Evolutionary conservation across 352 stramenopile species (phyloP).

Genomic region (Thalassiosira livingstoniorum): DNA sequence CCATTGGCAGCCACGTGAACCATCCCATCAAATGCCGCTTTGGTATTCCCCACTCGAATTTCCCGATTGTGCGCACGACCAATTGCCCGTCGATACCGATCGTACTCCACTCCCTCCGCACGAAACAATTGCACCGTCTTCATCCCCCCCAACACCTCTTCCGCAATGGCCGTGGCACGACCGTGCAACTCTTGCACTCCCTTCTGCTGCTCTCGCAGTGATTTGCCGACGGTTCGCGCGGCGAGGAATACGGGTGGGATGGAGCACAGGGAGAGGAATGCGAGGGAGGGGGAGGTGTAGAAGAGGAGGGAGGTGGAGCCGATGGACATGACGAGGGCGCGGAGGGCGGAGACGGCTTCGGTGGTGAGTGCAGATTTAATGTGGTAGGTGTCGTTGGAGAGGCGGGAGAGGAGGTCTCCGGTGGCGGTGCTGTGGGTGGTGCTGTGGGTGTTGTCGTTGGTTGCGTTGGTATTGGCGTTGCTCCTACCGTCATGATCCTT

Average conservation of each 20-base stretch:
- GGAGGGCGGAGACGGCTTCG: constrained; percentile 87
- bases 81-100: constrained; percentile 61
- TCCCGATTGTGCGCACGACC: constrained; percentile 59
- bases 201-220: constrained; percentile 89
- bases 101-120: constrained; percentile 64
- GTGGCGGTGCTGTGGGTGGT: no score
- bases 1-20: constrained; percentile 78
- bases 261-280: constrained; percentile 90
- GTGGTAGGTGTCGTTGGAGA: constrained; percentile 91
- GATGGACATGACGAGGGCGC: constrained; percentile 87
- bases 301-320: constrained; percentile 92
- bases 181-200: constrained; percentile 92
- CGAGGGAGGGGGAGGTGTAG: constrained; percentile 90
- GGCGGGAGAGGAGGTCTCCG: constrained; percentile 91
- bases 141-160: constrained; percentile 92
- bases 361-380: constrained; percentile 93
- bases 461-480: no score
- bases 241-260: constrained; percentile 92
- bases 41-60: constrained; percentile 66
- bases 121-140: constrained; percentile 89
- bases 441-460: no score
- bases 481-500: no score
- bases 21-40: constrained; percentile 73
- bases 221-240: constrained; percentile 89
- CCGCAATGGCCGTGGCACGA: constrained; percentile 90